phyloP scores from a whole-genome alignment of 2,329 filamentous ascomycete genomes.

The Phoma sp. region DNA sequence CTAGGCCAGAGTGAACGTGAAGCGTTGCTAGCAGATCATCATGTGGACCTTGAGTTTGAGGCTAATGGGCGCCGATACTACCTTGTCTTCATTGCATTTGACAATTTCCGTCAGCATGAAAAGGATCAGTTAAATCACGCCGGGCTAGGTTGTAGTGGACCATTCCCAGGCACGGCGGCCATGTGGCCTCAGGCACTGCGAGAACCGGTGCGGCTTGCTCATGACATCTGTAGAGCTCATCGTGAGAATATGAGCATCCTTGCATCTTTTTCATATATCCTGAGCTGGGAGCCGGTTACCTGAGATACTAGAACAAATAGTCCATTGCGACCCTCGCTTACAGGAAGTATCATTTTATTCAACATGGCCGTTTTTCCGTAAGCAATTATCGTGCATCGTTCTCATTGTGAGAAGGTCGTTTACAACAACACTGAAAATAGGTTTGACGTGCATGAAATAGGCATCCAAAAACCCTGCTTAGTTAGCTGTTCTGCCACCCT shows the following conservation, averaged over 20 bases:
- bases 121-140: conserved; percentile 4
- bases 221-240: neutral
- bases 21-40: conserved; percentile 8
- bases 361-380: too few species aligned
- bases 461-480: too few species aligned
- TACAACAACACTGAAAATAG: too few species aligned
- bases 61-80: conserved; percentile 8
- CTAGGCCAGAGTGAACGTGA: neutral
- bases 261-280: conserved; percentile 1
- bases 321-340: too few species aligned
- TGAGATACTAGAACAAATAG: too few species aligned
- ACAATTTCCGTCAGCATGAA: conserved; percentile 1
- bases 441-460: too few species aligned
- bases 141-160: conserved; percentile 1
- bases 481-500: too few species aligned
- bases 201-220: conserved; percentile 14
- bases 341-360: too few species aligned
- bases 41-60: conserved; percentile 2
- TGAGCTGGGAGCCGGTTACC: neutral
- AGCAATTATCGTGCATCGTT: too few species aligned
- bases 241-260: neutral
- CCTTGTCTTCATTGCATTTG: conserved; percentile 6
- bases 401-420: too few species aligned
- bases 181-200: neutral
- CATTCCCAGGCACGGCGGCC: conserved; percentile 7